These are phyloP conservation scores for Ramalina intermedia DNA, from an alignment of 495 filamentous ascomycete genomes.

Conservation along the genomic window DNA sequence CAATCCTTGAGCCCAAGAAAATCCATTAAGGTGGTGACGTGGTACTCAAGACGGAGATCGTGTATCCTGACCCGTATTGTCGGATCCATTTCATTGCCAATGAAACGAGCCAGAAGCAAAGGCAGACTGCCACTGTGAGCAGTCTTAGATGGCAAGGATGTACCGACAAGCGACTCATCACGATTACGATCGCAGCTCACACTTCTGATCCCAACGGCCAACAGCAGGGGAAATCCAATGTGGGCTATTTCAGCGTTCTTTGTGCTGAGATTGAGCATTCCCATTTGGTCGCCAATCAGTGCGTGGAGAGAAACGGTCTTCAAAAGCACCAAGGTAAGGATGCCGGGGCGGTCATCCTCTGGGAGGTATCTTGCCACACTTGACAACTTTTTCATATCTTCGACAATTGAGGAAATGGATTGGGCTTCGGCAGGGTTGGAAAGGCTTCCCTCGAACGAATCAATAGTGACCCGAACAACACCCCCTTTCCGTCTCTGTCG, in stretches of 20 bases:
- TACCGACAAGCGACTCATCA: constrained; percentile 52
- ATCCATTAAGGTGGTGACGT: constrained; percentile 64
- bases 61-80: constrained; percentile 74
- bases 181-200: constrained; percentile 47
- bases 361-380: constrained; percentile 89
- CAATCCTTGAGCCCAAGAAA: constrained; percentile 55
- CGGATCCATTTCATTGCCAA: constrained; percentile 89
- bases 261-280: constrained; percentile 40
- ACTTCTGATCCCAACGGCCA: constrained; percentile 55
- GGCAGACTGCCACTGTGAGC: constrained; percentile 1
- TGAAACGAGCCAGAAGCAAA: constrained; percentile 66
- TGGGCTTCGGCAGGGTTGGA: constrained; percentile 44
- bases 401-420: constrained; percentile 50
- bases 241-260: constrained; percentile 60
- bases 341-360: constrained; percentile 85
- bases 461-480: constrained; percentile 58
- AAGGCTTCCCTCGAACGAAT: constrained; percentile 42
- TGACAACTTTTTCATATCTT: constrained; percentile 67
- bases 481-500: constrained; percentile 81
- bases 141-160: constrained; percentile 24
- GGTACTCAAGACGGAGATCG: constrained; percentile 72
- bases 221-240: constrained; percentile 67
- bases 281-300: constrained; percentile 49
- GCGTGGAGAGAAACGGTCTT: constrained; percentile 42
- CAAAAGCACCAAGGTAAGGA: constrained; percentile 60